These are phyloP conservation scores for Globisporangium acanthophoron DNA, from an alignment of 352 stramenopile species.

Conservation along the genomic window DNA sequence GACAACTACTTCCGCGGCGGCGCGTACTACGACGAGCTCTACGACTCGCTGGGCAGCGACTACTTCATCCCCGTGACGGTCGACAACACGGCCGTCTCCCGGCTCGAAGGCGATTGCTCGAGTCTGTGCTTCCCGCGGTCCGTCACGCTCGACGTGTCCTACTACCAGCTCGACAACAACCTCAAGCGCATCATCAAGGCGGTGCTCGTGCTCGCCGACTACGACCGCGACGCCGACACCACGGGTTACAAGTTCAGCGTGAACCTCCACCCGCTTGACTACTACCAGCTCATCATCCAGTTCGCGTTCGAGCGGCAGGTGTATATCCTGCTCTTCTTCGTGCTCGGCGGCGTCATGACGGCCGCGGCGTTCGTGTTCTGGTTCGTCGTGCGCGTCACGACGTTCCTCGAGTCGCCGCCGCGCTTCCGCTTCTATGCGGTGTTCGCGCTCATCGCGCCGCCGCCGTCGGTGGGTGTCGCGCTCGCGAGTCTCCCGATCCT, in stretches of 20 bases:
- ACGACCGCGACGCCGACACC: conserved; percentile 87
- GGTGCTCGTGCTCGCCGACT: conserved; percentile 88
- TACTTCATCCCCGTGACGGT: conserved; percentile 94
- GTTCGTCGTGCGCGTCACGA: conserved; percentile 88
- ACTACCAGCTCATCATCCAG: conserved; percentile 94
- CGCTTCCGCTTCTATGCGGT: conserved; percentile 90
- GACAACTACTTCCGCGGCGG: conserved; percentile 82
- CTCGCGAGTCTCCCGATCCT: conserved; percentile 87
- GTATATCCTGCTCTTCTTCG: conserved; percentile 92
- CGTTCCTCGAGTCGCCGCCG: conserved; percentile 87
- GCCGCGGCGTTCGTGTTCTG: conserved; percentile 84
- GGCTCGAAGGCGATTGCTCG: conserved; percentile 86
- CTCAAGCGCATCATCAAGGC: conserved; percentile 93
- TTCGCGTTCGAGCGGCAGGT: conserved; percentile 94
- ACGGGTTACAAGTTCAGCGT: conserved; percentile 90
- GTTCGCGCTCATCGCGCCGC: conserved; percentile 88
- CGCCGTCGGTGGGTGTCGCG: conserved; percentile 84
- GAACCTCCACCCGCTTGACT: conserved; percentile 92
- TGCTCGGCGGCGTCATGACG: conserved; percentile 87
- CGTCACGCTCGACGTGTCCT: conserved; percentile 91
- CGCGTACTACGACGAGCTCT: conserved; percentile 62
- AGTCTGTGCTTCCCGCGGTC: conserved; percentile 89
- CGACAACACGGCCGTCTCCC: conserved; percentile 69
- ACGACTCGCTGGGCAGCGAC: conserved; percentile 63
- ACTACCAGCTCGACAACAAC: conserved; percentile 90